Evolutionary conservation across 1,139 yeast genomes (phyloP).

Genomic region (Meyerozyma elateridarum): DNA sequence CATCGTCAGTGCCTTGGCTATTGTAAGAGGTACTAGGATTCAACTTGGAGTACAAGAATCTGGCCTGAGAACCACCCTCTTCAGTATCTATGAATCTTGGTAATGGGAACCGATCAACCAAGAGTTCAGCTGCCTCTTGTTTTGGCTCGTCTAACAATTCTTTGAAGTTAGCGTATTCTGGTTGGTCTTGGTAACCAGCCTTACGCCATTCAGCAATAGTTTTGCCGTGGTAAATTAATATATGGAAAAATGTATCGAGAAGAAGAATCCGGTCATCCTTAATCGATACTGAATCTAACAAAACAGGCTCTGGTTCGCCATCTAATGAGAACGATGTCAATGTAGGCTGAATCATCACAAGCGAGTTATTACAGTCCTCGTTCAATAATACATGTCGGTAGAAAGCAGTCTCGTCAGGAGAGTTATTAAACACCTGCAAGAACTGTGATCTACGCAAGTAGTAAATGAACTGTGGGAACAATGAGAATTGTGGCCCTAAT

Average conservation of each 20-base stretch:
- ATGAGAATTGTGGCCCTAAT: conserved; percentile 43
- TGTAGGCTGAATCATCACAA: conserved; percentile 96
- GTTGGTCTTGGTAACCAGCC: conserved; percentile 88
- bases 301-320: conserved; percentile 83
- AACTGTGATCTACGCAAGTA: conserved; percentile 96
- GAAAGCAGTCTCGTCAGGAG: conserved; percentile 98
- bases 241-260: conserved; percentile 93
- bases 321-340: conserved; percentile 81
- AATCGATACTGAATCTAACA: conserved; percentile 88
- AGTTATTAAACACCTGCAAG: conserved; percentile 92
- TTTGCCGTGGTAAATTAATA: conserved; percentile 91
- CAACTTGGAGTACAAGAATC: conserved; percentile 89
- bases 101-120: conserved; percentile 91
- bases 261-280: conserved; percentile 83
- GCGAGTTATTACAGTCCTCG: conserved; percentile 90
- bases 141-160: conserved; percentile 84
- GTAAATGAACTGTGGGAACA: conserved; percentile 91
- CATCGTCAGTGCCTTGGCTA: conserved; percentile 50
- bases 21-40: conserved; percentile 88
- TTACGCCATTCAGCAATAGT: conserved; percentile 96
- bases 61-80: conserved; percentile 97
- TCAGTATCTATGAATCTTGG: conserved; percentile 96
- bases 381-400: conserved; percentile 88
- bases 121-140: conserved; percentile 84
- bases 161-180: conserved; percentile 85